These are phyloP conservation scores for Misopates orontium DNA, from an alignment of 257 asterid genomes.

Conservation along the genomic window DNA sequence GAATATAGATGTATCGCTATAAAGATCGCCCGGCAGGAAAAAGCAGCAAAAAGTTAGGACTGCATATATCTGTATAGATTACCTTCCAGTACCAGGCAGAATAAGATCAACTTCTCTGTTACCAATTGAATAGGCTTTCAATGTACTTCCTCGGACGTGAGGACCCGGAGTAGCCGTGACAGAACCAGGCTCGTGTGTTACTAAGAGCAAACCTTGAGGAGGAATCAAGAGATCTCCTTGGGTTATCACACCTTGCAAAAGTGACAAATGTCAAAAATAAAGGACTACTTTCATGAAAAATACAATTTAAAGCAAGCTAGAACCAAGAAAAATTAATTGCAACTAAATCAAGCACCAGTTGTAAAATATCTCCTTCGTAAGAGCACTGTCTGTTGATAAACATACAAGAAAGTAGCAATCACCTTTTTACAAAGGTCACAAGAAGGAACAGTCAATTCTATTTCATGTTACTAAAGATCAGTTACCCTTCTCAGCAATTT, in stretches of 20 bases:
- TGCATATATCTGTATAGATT: neutral
- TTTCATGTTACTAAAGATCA: too few relatives aligned
- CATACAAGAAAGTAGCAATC: too few relatives aligned
- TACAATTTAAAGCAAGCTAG: neutral
- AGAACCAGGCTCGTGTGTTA: constrained; percentile 26
- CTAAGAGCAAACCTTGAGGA: constrained; percentile 25
- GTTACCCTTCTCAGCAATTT: too few relatives aligned
- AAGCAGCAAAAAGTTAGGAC: too few relatives aligned
- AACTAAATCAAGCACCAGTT: neutral
- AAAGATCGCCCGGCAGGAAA: too few relatives aligned
- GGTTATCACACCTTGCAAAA: constrained; percentile 16
- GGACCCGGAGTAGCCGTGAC: constrained; percentile 17
- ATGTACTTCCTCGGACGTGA: constrained; percentile 27
- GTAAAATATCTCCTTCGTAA: neutral
- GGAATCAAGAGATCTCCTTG: constrained; percentile 18
- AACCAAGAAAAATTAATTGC: neutral
- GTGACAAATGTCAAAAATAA: neutral
- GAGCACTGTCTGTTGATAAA: neutral
- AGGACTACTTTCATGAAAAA: neutral
- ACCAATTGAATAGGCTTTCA: constrained; percentile 25
- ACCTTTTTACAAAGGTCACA: too few relatives aligned
- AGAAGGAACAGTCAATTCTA: too few relatives aligned
- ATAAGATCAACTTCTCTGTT: constrained; percentile 16
- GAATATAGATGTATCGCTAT: too few relatives aligned
- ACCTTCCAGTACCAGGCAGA: constrained; percentile 30